Evolutionary conservation across 805 yeast species (phyloP), one percentile per base, ranked within the genome.

Genomic region (Cyberlindnera veronae): DNA sequence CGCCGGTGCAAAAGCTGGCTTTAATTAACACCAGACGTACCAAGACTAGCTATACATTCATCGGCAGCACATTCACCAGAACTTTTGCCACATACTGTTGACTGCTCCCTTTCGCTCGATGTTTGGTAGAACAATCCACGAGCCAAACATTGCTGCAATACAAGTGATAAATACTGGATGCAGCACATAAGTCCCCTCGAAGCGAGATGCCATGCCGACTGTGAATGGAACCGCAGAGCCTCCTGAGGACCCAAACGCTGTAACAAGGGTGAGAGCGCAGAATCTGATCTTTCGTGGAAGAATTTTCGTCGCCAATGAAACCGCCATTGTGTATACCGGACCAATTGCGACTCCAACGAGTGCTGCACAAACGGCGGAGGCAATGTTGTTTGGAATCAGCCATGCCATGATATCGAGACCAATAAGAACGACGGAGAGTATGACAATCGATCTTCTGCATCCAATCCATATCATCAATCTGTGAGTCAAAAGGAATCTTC

Each of bases 171-270:
- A 63, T 10, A 69, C 57, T 3, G 81, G 79, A 59, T 73, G 64
- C 26, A 75, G 68, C 2, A 73, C 74, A 46, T 47, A 74, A 0
- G 79, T 64, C 4, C 78, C 77, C 5, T 54, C 55, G 35, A 42
- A 56, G 48, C 74, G 69, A 6, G 76, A 64, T 17, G 72, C 56
- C 34, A 75, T 53, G 27, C 81, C 81, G 13, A 74, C 73, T 13
- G 74, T 34, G 47, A 75, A 74, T 21, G 80, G 80, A 43, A 73
- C 67, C 4, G 73, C 50, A 5, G 79, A 77, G 11, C 79, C 81
- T 12, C 81, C 81, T 14, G 74, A 65, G 9, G 75, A 66, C 1
- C 81, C 81, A 52, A 74, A 73, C 0, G 79, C 78, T 1, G 78
- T 71, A 60, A 67, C 68, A 29, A 75, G 64, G 1, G 78, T 72